Conservation (phyloP, 176 grass and related monocot species). For the Saccharum officinarum region DNA sequence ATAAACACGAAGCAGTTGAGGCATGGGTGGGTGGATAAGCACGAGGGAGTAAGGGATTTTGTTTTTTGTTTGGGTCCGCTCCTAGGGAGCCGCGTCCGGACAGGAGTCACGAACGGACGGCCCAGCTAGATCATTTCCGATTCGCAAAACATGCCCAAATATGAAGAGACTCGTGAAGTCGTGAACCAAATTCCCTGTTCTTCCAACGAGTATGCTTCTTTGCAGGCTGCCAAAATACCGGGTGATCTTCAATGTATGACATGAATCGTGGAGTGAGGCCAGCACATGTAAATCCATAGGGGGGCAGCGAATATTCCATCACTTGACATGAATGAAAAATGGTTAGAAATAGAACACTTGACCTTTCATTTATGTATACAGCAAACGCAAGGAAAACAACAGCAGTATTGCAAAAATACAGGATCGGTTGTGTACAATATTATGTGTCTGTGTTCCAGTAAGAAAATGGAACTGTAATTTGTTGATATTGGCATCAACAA, state of each 20-base stretch:
- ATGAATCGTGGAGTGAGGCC: background rate
- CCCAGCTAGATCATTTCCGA: too few relatives aligned
- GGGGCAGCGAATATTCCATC: background rate
- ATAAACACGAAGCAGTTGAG: too few relatives aligned
- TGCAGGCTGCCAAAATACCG: too few relatives aligned
- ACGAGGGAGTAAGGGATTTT: too few relatives aligned
- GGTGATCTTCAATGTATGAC: too few relatives aligned
- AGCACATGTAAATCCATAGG: background rate
- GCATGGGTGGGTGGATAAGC: too few relatives aligned
- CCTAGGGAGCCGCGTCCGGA: too few relatives aligned
- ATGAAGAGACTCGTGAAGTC: background rate
- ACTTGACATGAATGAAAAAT: background rate
- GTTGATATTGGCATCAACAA: background rate
- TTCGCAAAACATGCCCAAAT: background rate
- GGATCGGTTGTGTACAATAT: background rate
- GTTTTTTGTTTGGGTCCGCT: too few relatives aligned
- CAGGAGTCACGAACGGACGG: too few relatives aligned
- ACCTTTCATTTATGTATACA: background rate
- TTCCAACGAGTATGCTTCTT: background rate
- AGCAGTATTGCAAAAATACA: background rate
- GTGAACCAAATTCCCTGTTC: background rate
- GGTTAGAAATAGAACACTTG: background rate
- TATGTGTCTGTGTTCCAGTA: background rate
- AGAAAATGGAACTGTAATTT: background rate
- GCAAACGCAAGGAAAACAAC: background rate